Conservation (phyloP, 2,329 filamentous ascomycete genomes). For the Metarhizium anisopliae region DNA sequence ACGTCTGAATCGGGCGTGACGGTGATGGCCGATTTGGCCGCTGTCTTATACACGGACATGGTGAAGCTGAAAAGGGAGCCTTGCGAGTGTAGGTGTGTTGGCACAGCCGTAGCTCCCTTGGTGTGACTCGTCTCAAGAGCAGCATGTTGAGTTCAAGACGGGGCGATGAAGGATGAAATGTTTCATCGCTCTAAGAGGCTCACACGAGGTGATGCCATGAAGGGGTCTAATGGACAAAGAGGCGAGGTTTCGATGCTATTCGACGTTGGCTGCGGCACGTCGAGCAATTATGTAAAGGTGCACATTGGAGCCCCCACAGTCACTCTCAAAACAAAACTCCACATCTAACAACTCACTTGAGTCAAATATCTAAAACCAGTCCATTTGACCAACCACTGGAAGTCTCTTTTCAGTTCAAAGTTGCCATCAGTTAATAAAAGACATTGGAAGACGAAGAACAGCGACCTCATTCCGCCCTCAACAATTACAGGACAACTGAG, state of each 20-base stretch:
- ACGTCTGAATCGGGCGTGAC: not conserved
- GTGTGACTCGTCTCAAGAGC: not conserved
- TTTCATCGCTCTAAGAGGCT: not conserved
- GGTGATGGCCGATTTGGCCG: constrained; percentile 1
- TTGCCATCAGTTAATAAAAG: no score
- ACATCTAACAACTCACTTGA: no score
- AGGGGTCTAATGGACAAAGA: not conserved
- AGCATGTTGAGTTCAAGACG: not conserved
- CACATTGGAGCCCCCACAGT: not conserved
- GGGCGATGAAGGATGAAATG: not conserved
- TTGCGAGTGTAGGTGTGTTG: not conserved
- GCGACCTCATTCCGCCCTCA: no score
- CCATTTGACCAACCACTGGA: no score
- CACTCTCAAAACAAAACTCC: no score
- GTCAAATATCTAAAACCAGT: no score
- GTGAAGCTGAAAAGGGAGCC: constrained; percentile 6
- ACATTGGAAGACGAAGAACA: no score
- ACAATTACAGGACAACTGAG: no score
- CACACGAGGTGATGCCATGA: not conserved
- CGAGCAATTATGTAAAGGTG: not conserved
- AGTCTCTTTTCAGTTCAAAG: no score
- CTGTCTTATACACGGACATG: not conserved
- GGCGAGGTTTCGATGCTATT: no score
- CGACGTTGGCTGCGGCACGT: not conserved
- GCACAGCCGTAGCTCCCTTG: not conserved